These are phyloP conservation scores for Pachysandra terminalis DNA, from an alignment of 164 flowering plant genomes.

Conservation along the genomic window DNA sequence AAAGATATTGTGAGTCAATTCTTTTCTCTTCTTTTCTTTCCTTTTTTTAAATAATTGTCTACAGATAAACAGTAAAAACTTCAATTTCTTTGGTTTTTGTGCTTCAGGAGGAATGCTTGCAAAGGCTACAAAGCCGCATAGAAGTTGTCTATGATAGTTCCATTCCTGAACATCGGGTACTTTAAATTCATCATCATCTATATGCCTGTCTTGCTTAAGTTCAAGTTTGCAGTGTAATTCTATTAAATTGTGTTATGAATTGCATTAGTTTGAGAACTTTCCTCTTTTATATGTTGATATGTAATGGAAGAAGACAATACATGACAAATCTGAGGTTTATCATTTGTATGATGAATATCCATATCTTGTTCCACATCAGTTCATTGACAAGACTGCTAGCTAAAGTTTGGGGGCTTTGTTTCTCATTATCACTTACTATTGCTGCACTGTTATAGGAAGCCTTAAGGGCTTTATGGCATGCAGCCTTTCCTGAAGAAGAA, in stretches of 20 bases:
- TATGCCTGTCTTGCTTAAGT: not conserved
- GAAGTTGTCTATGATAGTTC: constrained; percentile 87
- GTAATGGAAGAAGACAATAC: not conserved
- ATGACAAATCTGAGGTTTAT: not conserved
- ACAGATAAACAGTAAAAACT: not conserved
- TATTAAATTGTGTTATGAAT: too few relatives aligned
- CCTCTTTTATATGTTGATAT: not conserved
- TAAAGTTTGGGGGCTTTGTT: constrained; percentile 4
- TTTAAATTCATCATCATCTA: constrained; percentile 2
- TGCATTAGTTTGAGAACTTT: not conserved
- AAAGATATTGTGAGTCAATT: too few relatives aligned
- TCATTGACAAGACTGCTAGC: not conserved
- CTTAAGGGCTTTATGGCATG: constrained; percentile 69
- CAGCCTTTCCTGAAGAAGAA: constrained; percentile 84
- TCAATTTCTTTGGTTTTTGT: not conserved
- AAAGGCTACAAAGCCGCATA: constrained; percentile 71
- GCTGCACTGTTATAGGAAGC: constrained; percentile 52
- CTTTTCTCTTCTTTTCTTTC: too few relatives aligned
- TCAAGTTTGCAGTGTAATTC: not conserved
- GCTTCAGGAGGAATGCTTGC: constrained; percentile 86
- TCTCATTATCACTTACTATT: constrained; percentile 1
- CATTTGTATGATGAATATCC: not conserved
- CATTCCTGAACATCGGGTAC: constrained; percentile 82
- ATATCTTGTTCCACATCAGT: too few relatives aligned
- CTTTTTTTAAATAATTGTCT: not conserved